Base-by-base conservation (phyloP, 2,329 filamentous ascomycete genomes). In the Fusarium zealandicum region DNA sequence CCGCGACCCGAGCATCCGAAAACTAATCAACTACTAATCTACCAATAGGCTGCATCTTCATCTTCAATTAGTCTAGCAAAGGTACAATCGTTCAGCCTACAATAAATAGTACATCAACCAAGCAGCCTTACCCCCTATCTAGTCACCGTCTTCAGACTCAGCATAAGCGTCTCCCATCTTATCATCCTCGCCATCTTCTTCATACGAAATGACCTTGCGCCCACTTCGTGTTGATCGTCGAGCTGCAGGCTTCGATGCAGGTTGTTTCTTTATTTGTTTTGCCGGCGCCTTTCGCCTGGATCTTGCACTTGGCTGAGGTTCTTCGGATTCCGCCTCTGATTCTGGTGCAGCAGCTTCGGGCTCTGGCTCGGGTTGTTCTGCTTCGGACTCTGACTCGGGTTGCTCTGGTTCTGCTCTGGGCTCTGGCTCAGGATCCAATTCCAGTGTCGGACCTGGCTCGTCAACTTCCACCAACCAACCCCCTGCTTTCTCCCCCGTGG, bases 161-260 rank as follows among this genome's bases (percentile, higher is more conserved):
- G 32, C 31, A 35, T 63, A 42, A 5, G 38, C 45, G 38, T 54
- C 55, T 14, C 14, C 44, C 22, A 57, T 54, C 46, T 64, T 50
- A 18, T 58, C 48, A 25, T 51, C 57, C 14, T 47, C 49, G 7
- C 41, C 54, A 12, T 54, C 45, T 14, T 61, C 47, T 3, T 60
- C 54, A 4, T 64, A 61, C 3, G 45, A 60, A 13, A 59, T 37
- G 7, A 39, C 44, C 16, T 43, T 63, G 8, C 54, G 61, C 17
- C 56, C 53, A 6, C 50, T 48, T 11, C 62, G 57, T 16, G 56
- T 65, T 33, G 63, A 67, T 17, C 65, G 58, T 42, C 61, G 56
- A 9, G 54, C 49, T 25, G 33, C 54, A 13, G 20, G 39, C n/a
- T 12, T 14, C 42, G 46, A 32, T n/a, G 22, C n/a, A 32, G 33